A percentile compares a stretch with the other conserved stretches of the same genome.
Conservation (phyloP, 768 basidiomycete genomes). For the Leccinum boreale region DNA sequence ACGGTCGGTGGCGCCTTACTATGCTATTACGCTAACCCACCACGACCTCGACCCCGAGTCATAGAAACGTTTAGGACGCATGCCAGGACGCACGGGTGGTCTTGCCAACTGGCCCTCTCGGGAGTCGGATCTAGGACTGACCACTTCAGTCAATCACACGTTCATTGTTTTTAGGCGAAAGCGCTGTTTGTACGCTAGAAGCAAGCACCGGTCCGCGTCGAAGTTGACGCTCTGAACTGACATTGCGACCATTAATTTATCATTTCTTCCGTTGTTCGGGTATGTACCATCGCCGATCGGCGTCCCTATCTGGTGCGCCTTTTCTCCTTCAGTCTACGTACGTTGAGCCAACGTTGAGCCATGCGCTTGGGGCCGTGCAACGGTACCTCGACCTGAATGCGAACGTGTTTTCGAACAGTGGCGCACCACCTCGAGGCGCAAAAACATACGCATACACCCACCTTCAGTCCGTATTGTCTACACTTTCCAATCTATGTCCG, state of each 20-base stretch:
- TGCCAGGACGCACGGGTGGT: neutral
- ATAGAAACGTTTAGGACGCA: neutral
- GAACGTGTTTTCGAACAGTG: neutral
- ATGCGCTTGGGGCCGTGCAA: neutral
- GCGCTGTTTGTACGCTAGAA: neutral
- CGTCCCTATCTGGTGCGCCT: neutral
- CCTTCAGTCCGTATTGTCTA: too few species aligned
- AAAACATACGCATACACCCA: neutral
- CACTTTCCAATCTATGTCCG: too few species aligned
- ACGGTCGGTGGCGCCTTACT: neutral
- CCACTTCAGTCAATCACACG: too few species aligned
- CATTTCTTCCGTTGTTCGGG: too few species aligned
- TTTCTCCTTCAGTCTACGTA: neutral
- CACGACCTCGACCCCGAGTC: too few species aligned
- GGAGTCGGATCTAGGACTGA: neutral
- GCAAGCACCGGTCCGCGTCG: neutral
- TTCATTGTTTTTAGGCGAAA: neutral
- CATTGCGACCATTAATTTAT: neutral
- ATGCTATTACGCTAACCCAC: neutral
- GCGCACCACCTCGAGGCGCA: neutral
- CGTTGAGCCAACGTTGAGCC: neutral
- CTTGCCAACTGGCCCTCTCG: neutral
- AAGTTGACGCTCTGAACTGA: neutral
- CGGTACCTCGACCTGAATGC: neutral
- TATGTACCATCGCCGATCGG: neutral